Conservation (phyloP, 2,329 filamentous ascomycete species). For the Ambrosiella xylebori region DNA sequence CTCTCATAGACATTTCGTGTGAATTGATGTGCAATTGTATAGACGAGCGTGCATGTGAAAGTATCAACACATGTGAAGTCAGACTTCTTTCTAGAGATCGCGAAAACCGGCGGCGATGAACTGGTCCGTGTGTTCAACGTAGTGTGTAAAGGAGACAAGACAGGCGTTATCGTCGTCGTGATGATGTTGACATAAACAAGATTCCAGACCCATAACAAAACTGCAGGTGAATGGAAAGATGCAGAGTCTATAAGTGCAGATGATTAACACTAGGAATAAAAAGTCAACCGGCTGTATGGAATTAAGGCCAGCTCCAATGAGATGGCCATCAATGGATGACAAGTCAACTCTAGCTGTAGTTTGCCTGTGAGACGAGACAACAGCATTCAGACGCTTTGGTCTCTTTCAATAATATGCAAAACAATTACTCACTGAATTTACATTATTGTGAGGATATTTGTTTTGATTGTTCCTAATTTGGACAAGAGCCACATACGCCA, state of each 20-base stretch:
- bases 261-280: background rate
- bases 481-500: slow-evolving; percentile 7
- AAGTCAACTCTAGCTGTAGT: background rate
- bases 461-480: slow-evolving; percentile 11
- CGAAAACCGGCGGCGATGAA: background rate
- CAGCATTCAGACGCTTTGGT: background rate
- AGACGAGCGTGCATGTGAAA: background rate
- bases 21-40: slow-evolving; percentile 9
- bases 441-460: slow-evolving; percentile 7
- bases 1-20: slow-evolving; percentile 26
- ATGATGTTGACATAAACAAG: background rate
- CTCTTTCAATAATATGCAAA: background rate
- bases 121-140: background rate
- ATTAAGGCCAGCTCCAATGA: background rate
- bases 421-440: background rate
- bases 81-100: background rate
- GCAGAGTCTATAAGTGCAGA: background rate
- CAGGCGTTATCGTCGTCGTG: background rate
- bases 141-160: background rate
- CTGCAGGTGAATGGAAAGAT: background rate
- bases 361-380: slow-evolving; percentile 3
- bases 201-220: slow-evolving; percentile 1
- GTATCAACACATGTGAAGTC: background rate
- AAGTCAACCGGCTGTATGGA: background rate
- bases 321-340: background rate